Evolutionary conservation across 2,329 filamentous ascomycete genomes (phyloP).

Genomic region (Aspergillus persii): DNA sequence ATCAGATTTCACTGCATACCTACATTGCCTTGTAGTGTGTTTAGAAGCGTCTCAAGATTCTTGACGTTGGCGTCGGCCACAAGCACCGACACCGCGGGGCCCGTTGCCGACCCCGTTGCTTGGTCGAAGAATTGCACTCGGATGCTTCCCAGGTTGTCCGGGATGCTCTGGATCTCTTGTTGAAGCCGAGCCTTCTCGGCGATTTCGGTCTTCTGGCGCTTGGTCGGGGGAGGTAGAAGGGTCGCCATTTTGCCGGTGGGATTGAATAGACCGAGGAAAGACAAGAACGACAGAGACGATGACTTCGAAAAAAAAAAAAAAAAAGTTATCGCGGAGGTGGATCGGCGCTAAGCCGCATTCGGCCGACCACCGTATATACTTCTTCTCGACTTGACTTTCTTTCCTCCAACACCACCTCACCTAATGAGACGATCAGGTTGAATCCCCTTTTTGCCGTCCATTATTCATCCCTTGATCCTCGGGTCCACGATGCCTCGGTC

Average conservation of each 20-base stretch:
- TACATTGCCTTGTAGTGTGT: slow-evolving; percentile 77
- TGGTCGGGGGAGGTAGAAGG: slow-evolving; percentile 77
- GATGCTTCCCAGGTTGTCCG: slow-evolving; percentile 70
- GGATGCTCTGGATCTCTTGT: slow-evolving; percentile 67
- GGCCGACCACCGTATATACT: neutral
- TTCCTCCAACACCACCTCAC: neutral
- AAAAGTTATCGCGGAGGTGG: slow-evolving; percentile 18
- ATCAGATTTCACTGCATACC: slow-evolving; percentile 24
- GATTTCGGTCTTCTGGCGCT: slow-evolving; percentile 76
- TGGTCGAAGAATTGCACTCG: slow-evolving; percentile 86
- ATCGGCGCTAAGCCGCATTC: slow-evolving; percentile 20
- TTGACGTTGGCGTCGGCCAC: slow-evolving; percentile 82
- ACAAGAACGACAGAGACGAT: too few relatives aligned
- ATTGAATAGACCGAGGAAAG: neutral
- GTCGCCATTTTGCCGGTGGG: slow-evolving; percentile 64
- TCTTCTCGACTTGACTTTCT: neutral
- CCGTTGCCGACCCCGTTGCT: slow-evolving; percentile 66
- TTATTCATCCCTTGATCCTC: neutral
- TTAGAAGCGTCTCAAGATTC: slow-evolving; percentile 83
- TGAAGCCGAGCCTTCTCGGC: slow-evolving; percentile 70
- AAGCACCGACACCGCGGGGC: slow-evolving; percentile 70
- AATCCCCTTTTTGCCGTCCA: neutral
- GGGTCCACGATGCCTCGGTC: neutral
- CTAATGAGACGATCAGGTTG: neutral
- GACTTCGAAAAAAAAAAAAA: slow-evolving; percentile 13